Percentiles rank a stretch among this genome's conserved stretches.
Evolutionary conservation across 1,139 yeast genomes (phyloP).

Genomic region (Yamadazyma diospyri): DNA sequence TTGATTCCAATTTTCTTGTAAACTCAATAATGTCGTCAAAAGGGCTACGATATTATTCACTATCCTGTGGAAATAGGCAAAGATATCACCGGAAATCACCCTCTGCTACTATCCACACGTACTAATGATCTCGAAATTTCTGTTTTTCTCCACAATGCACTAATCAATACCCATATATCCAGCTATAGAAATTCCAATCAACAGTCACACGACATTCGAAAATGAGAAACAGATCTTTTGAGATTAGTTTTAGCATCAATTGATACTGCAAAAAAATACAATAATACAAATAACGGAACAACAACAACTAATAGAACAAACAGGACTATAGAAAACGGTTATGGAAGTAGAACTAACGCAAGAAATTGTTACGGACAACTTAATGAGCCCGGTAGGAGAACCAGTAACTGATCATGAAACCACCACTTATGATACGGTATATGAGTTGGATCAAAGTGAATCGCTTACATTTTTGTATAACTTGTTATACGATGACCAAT

Average conservation of each 20-base stretch:
- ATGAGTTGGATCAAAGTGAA: conserved; percentile 41
- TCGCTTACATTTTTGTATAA: conserved; percentile 40
- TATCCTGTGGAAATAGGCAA: too few species aligned
- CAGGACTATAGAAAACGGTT: neutral
- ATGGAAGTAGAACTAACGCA: conserved; percentile 15
- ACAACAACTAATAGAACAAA: neutral
- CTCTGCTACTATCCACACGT: too few species aligned
- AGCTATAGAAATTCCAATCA: too few species aligned
- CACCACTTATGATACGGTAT: conserved; percentile 23
- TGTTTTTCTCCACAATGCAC: too few species aligned
- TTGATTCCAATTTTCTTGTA: neutral
- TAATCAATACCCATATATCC: too few species aligned
- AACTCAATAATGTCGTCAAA: conserved; percentile 1
- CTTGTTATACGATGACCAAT: conserved; percentile 36
- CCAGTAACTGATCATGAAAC: conserved; percentile 1
- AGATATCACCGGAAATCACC: too few species aligned
- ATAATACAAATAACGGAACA: neutral
- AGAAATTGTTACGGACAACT: conserved; percentile 6
- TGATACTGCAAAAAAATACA: neutral
- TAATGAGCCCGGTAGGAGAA: neutral
- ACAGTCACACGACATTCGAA: conserved; percentile 6
- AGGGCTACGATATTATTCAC: too few species aligned
- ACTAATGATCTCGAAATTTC: too few species aligned
- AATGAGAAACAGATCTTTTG: conserved; percentile 6
- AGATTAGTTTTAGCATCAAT: conserved; percentile 5